phyloP scores from a whole-genome alignment of 495 filamentous ascomycete genomes.

The Trichoderma gamsii region DNA sequence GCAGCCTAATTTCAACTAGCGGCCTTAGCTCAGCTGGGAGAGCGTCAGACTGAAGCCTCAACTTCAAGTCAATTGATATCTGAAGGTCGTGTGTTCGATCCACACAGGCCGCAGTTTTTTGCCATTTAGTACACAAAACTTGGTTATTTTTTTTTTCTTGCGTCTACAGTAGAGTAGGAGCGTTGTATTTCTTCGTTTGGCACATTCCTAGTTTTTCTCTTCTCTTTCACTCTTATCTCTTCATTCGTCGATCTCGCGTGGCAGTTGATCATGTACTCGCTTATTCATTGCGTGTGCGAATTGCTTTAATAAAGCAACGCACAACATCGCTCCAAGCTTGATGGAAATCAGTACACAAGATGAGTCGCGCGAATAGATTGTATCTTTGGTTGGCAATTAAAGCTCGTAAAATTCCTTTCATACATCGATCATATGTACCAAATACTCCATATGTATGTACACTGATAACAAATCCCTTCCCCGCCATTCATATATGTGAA shows the following conservation, averaged over 20 bases:
- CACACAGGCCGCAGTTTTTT: conserved; percentile 10
- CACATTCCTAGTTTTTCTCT: no score
- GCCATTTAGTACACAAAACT: neutral
- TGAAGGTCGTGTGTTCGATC: conserved; percentile 15
- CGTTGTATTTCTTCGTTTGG: neutral
- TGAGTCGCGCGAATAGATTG: neutral
- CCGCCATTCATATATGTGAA: neutral
- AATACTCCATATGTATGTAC: neutral
- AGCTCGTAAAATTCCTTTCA: no score
- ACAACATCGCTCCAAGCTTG: no score
- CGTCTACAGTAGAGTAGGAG: neutral
- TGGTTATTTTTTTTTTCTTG: neutral
- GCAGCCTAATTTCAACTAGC: neutral
- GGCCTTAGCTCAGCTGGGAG: conserved; percentile 13
- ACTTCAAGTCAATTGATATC: conserved; percentile 11
- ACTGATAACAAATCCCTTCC: neutral
- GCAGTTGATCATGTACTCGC: no score
- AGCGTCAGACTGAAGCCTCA: conserved; percentile 13
- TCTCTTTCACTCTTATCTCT: no score
- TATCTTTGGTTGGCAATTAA: neutral
- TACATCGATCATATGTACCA: neutral
- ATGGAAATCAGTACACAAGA: neutral
- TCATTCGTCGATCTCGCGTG: no score
- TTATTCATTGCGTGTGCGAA: no score
- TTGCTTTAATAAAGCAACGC: no score